Base-by-base conservation (phyloP, 208 protist species). In the Trypanosoma melophagium region DNA sequence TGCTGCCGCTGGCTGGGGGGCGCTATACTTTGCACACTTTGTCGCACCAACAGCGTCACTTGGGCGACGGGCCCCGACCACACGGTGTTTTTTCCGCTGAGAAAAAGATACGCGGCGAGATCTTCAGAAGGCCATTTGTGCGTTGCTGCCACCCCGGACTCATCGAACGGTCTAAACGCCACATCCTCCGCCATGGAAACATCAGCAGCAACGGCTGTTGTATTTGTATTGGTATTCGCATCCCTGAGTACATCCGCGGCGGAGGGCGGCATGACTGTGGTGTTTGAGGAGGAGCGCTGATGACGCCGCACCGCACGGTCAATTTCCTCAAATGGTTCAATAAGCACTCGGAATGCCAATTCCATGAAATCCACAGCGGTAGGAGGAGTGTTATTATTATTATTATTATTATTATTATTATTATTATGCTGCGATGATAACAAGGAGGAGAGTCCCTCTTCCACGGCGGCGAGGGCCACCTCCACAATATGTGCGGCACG, bases 401-500 rank as follows among this genome's bases (percentile, higher is more conserved):
- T 59, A 17, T 59, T 59, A 17, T 41, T 41, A 16, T 2, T 41
- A 41, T 40, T 59, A 17, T 41, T 41, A 21, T n/a, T 12, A 10
- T 47, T 47, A 47, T 47, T 47, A 47, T 47, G 28, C 1, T 35
- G 25, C 0, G 10, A 16, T 42, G 17, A 10, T 17, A 60, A n/a
- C 7, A 16, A 38, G 2, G 31, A 0, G 14, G 38, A 21, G 47
- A 76, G 57, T 21, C 41, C 51, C 47, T 57, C 25, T 49, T 76
- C 16, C 56, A 76, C 38, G 3, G 38, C 50, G 31, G 55, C 35
- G 3, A 81, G 63, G n/a, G 66, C 59, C 3, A 59, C 12, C 49
- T 87, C 81, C 21, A 83, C 54, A 38, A 83, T 14, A 5, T 80
- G 74, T 50, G 73, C 38, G 3, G 57, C 69, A 7, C 64, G 56